Evolutionary conservation across 768 basidiomycete species (phyloP).

Genomic region (Daedaleopsis sinensis): DNA sequence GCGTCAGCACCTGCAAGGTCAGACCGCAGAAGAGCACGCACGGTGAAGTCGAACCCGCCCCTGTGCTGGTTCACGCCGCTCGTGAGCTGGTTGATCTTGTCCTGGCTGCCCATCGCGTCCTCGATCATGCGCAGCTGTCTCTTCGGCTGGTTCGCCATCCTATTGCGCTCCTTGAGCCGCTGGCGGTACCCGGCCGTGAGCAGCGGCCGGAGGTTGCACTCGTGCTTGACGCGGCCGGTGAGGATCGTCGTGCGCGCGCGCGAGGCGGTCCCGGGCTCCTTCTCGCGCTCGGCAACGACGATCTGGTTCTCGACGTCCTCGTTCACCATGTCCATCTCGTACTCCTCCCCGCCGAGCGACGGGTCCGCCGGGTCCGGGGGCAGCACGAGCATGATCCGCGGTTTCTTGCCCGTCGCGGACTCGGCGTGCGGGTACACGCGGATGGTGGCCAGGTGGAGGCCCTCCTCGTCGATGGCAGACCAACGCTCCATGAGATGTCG

Average conservation of each 20-base stretch:
- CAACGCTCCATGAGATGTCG: conserved; percentile 87
- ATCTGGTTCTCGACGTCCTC: conserved; percentile 84
- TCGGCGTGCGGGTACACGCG: conserved; percentile 68
- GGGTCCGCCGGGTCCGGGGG: conserved; percentile 57
- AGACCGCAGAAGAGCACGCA: conserved; percentile 39
- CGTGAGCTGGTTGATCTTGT: conserved; percentile 76
- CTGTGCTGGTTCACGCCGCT: conserved; percentile 69
- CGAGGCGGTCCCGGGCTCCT: conserved; percentile 50
- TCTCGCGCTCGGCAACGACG: conserved; percentile 82
- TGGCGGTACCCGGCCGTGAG: conserved; percentile 69
- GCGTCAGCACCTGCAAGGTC: conserved; percentile 10
- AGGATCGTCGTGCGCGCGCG: conserved; percentile 78
- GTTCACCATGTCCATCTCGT: conserved; percentile 88
- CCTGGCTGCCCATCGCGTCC: conserved; percentile 71
- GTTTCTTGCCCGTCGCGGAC: conserved; percentile 47
- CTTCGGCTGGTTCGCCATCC: conserved; percentile 64
- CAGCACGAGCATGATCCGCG: conserved; percentile 67
- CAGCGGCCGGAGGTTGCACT: conserved; percentile 71
- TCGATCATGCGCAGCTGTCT: conserved; percentile 77
- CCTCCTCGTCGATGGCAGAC: conserved; percentile 73
- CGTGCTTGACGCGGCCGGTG: conserved; percentile 81
- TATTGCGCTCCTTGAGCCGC: conserved; percentile 71
- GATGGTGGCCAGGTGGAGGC: conserved; percentile 81
- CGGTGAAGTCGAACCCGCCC: conserved; percentile 64
- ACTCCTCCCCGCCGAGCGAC: conserved; percentile 54